Conservation (phyloP, 2,329 filamentous ascomycete species). For the Colletotrichum truncatum region DNA sequence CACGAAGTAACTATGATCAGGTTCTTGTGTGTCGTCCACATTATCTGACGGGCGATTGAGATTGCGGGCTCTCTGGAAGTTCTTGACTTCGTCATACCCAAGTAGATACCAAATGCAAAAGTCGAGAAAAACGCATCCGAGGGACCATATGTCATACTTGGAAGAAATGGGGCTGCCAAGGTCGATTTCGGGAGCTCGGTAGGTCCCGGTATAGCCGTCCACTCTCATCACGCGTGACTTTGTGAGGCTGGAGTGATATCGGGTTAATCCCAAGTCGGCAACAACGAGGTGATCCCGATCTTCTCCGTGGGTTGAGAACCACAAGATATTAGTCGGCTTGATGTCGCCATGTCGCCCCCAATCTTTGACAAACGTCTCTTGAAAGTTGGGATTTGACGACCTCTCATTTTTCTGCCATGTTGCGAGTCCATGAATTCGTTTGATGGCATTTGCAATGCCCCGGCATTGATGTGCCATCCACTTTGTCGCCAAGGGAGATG, state of each 20-base stretch:
- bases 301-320: slow-evolving; percentile 5
- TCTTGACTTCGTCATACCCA: background rate
- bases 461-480: slow-evolving; percentile 18
- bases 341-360: slow-evolving; percentile 23
- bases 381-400: background rate
- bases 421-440: slow-evolving; percentile 7
- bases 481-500: background rate
- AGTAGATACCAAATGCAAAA: slow-evolving; percentile 35
- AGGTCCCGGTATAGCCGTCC: slow-evolving; percentile 11
- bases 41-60: background rate
- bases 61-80: background rate
- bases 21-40: background rate
- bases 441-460: slow-evolving; percentile 9
- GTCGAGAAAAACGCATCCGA: slow-evolving; percentile 39
- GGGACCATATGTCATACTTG: slow-evolving; percentile 38
- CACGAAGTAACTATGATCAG: slow-evolving; percentile 1
- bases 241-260: slow-evolving; percentile 1
- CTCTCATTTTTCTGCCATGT: slow-evolving; percentile 1
- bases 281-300: slow-evolving; percentile 4
- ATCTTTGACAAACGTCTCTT: background rate
- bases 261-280: slow-evolving; percentile 9
- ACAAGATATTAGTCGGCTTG: slow-evolving; percentile 18
- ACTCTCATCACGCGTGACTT: slow-evolving; percentile 8
- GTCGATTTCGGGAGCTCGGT: slow-evolving; percentile 12
- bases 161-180: slow-evolving; percentile 25